phyloP scores from a whole-genome alignment of 768 basidiomycete species.

The Pisolithus marmoratus region DNA sequence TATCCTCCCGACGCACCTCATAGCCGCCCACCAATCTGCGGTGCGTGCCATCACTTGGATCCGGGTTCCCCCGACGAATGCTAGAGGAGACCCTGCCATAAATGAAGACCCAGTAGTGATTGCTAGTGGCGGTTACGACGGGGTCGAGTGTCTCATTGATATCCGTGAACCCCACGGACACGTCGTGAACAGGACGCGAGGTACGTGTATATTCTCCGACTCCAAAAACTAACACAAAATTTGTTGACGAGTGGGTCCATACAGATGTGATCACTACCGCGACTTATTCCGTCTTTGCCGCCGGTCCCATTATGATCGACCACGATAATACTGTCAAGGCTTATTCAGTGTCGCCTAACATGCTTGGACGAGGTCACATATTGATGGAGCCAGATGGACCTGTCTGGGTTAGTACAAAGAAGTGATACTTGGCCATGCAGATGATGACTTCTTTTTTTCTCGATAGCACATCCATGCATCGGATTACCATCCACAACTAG shows the following conservation, averaged over 20 bases:
- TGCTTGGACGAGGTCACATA: slow-evolving; percentile 68
- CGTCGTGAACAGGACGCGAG: slow-evolving; percentile 74
- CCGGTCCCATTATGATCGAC: slow-evolving; percentile 73
- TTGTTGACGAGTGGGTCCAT: not conserved
- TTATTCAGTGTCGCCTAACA: slow-evolving; percentile 64
- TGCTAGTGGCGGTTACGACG: slow-evolving; percentile 77
- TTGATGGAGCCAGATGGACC: slow-evolving; percentile 73
- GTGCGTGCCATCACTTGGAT: slow-evolving; percentile 76
- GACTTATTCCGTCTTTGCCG: slow-evolving; percentile 60
- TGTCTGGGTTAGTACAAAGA: slow-evolving; percentile 63
- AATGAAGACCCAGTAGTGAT: slow-evolving; percentile 66
- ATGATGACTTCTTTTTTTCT: not conserved
- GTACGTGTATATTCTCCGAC: slow-evolving; percentile 28
- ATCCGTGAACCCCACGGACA: slow-evolving; percentile 64
- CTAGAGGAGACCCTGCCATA: slow-evolving; percentile 39
- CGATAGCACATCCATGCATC: slow-evolving; percentile 65
- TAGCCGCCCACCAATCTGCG: slow-evolving; percentile 72
- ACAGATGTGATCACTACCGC: slow-evolving; percentile 69
- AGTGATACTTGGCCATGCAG: not conserved
- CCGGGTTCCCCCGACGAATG: slow-evolving; percentile 51
- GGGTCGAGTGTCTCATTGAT: slow-evolving; percentile 69
- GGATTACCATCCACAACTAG: slow-evolving; percentile 83
- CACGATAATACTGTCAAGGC: slow-evolving; percentile 78
- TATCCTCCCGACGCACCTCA: slow-evolving; percentile 65
- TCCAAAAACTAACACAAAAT: not conserved